These are phyloP conservation scores for Acer yangbiense DNA, from an alignment of 345 rosid species.

Conservation along the genomic window DNA sequence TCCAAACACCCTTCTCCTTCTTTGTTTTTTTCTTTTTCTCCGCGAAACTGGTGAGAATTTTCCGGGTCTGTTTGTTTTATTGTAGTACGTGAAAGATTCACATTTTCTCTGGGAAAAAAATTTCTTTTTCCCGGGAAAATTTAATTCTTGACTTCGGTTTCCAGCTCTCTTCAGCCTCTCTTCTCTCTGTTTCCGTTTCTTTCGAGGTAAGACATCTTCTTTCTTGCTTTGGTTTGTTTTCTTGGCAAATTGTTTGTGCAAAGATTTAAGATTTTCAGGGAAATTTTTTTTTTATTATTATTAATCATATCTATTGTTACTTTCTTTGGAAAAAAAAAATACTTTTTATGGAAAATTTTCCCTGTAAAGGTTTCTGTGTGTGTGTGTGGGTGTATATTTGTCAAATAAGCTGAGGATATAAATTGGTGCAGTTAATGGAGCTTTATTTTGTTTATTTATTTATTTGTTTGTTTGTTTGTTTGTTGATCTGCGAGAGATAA, in stretches of 20 bases:
- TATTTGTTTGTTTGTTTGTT: not conserved
- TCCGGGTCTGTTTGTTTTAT: not conserved
- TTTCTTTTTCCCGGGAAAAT: constrained; percentile 28
- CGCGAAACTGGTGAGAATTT: not conserved
- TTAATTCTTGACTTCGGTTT: not conserved
- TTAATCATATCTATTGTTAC: not conserved
- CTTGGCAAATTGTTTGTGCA: constrained; percentile 8
- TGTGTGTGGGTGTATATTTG: not conserved
- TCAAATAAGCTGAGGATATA: not conserved
- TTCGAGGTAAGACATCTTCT: constrained; percentile 21
- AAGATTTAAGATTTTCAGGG: not conserved
- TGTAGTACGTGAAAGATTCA: not conserved
- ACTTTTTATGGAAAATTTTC: not conserved
- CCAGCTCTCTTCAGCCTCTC: constrained; percentile 15
- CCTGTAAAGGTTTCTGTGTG: too few relatives aligned
- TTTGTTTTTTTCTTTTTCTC: not conserved
- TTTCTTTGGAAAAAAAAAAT: not conserved
- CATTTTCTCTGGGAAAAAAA: constrained; percentile 20
- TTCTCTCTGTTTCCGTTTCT: constrained; percentile 2
- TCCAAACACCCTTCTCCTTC: constrained; percentile 25
- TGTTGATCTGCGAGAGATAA: constrained; percentile 22
- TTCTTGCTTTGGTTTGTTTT: not conserved
- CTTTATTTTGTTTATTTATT: not conserved
- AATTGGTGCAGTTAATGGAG: not conserved
- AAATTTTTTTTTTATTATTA: not conserved